phyloP scores from a whole-genome alignment of 2,329 filamentous ascomycete genomes.

The Geosmithia putterillii region DNA sequence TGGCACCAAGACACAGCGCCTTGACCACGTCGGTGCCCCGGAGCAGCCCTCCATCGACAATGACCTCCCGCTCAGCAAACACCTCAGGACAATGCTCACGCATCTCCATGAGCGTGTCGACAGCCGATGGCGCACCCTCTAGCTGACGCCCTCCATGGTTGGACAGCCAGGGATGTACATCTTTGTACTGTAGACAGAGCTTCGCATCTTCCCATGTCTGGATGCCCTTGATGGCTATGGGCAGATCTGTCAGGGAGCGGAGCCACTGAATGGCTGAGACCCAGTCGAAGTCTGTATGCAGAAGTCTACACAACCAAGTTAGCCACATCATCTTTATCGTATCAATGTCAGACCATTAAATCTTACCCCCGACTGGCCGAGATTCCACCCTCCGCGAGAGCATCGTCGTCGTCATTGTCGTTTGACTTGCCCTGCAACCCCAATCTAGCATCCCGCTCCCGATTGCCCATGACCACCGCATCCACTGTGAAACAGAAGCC shows the following conservation, averaged over 20 bases:
- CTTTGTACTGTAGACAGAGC: conserved; percentile 40
- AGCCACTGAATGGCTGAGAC: conserved; percentile 39
- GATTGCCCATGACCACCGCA: conserved; percentile 2
- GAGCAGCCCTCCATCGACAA: conserved; percentile 53
- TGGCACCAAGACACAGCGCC: conserved; percentile 52
- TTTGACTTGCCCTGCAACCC: neutral
- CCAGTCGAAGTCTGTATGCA: too few relatives aligned
- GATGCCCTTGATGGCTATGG: conserved; percentile 16
- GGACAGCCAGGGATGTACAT: conserved; percentile 54
- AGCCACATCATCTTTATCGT: too few relatives aligned
- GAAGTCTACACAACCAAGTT: too few relatives aligned
- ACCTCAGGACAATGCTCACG: conserved; percentile 44
- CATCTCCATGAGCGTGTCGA: conserved; percentile 39
- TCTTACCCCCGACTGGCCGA: too few relatives aligned
- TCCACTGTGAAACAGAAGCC: conserved; percentile 5
- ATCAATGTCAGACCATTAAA: too few relatives aligned
- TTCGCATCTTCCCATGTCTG: conserved; percentile 15
- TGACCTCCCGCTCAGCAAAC: conserved; percentile 30
- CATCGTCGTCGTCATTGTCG: neutral
- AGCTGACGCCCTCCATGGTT: conserved; percentile 56
- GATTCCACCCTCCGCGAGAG: too few relatives aligned
- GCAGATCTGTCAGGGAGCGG: conserved; percentile 31
- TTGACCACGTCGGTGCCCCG: conserved; percentile 57
- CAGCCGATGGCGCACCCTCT: conserved; percentile 18
- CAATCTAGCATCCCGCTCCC: conserved; percentile 2